Evolutionary conservation across 495 filamentous ascomycete genomes (phyloP), one percentile per base, ranked within the genome.

Genomic region (Tuber calosporum): DNA sequence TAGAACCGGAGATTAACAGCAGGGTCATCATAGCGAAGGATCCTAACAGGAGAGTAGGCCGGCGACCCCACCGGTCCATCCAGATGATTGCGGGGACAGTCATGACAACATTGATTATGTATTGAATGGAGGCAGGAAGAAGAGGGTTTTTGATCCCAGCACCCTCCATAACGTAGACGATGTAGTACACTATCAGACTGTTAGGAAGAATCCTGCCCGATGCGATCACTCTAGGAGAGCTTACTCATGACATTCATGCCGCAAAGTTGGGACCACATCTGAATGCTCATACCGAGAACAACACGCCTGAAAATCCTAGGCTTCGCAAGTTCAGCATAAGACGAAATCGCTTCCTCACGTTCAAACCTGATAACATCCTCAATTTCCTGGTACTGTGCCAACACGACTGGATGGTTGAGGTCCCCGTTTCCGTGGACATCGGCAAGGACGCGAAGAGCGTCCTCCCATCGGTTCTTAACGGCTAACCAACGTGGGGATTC

Each of bases 401-500:
- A 82, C 4, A 91, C 89, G 75, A 88, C 87, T 20, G 89, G 86
- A 76, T 90, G 84, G 74, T 88, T 87, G 17, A 85, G 77, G 69
- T 90, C 84, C 1, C 88, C 87, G 15, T 84, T 82, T 19, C 89
- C 89, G 79, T 93, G 92, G 8, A 95, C 86, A 42, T 83, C 79
- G 39, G 89, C 89, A 11, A 92, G 86, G 17, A 89, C 86, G 37
- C 83, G 75, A 66, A 89, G 84, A 22, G 87, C 86, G 74, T 95
- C 91, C 38, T 93, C 91, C 86, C 91, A 92, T n/a, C 90, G 86
- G 75, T 90, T 90, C 80, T 90, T 88, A 67, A 85, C 85, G 0
- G 90, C 91, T 1, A 93, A 84, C 92, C 91, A 94, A 66, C 91
- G 86, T 1, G 91, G 91, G 36, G 88, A 90, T 77, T 88, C 86